phyloP scores from a whole-genome alignment of 73 alveolate species.

The Tetrahymena elliotti region DNA sequence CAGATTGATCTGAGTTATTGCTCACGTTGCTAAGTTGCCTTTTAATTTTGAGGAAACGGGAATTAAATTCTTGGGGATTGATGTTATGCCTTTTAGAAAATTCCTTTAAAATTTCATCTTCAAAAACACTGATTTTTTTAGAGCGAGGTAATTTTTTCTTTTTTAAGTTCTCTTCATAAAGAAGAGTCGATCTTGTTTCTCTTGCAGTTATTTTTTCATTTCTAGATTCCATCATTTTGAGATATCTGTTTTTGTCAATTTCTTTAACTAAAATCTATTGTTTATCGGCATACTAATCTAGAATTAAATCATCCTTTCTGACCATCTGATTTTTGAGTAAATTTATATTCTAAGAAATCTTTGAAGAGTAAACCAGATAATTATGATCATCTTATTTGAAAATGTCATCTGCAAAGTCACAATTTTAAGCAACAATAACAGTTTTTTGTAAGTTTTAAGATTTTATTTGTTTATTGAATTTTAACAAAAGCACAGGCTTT shows the following conservation, averaged over 20 bases:
- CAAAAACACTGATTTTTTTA: background rate
- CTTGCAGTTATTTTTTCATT: background rate
- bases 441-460: background rate
- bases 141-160: background rate
- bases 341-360: background rate
- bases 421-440: background rate
- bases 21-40: background rate
- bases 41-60: background rate
- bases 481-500: background rate
- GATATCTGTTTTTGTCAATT: background rate
- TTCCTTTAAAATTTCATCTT: background rate
- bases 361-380: background rate
- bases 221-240: background rate
- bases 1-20: background rate
- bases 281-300: background rate
- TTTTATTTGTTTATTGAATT: background rate
- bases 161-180: background rate
- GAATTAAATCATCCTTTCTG: background rate
- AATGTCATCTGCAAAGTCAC: background rate
- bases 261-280: background rate
- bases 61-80: background rate
- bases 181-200: background rate
- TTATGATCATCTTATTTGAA: background rate
- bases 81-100: background rate
- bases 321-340: background rate